These are phyloP conservation scores for Salix exigua DNA, from an alignment of 345 rosid species.

Conservation along the genomic window DNA sequence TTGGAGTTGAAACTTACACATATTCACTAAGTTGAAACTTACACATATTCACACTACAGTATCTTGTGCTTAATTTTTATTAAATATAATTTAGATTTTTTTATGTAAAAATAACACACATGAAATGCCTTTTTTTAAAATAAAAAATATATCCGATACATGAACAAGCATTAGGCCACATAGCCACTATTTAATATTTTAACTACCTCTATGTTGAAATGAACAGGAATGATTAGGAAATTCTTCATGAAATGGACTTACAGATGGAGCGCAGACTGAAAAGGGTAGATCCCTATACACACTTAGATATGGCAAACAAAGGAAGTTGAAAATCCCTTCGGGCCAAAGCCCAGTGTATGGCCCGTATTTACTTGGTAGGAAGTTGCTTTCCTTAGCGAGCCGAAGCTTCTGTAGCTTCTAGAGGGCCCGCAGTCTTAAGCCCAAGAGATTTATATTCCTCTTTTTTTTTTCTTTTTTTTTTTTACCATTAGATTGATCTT, in stretches of 20 bases:
- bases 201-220: not conserved
- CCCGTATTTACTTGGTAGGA: not conserved
- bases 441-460: not conserved
- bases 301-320: not conserved
- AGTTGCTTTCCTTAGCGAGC: not conserved
- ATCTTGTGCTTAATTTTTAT: too few relatives aligned
- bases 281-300: not conserved
- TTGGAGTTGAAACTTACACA: too few relatives aligned
- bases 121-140: too few relatives aligned
- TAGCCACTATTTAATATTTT: too few relatives aligned
- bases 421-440: not conserved
- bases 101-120: too few relatives aligned
- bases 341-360: not conserved
- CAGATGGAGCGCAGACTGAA: not conserved
- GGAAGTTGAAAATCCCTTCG: not conserved
- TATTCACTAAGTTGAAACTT: too few relatives aligned
- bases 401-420: not conserved
- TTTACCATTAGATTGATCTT: too few relatives aligned
- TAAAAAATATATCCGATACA: too few relatives aligned
- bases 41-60: too few relatives aligned
- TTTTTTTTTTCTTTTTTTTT: too few relatives aligned
- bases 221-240: not conserved
- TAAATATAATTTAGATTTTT: too few relatives aligned
- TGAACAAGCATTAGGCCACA: too few relatives aligned
- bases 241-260: not conserved